Evolutionary conservation across 805 yeast species (phyloP), one percentile per base, ranked within the genome.

Genomic region (Vanderwaltozyma verrucispora): DNA sequence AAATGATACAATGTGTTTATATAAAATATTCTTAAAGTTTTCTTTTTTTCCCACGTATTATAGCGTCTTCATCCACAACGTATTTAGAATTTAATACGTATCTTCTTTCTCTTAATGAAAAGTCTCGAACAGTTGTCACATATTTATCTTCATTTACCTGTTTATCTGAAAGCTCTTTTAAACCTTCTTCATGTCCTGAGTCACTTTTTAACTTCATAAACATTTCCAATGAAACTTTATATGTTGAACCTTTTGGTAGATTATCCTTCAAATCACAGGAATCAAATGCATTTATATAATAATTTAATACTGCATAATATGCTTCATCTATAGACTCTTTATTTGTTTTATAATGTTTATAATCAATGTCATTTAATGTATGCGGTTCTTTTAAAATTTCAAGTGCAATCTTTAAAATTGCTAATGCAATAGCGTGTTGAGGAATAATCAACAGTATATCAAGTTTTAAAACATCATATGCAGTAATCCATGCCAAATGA

Each of bases 361-460:
- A 19, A 3, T 15, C 30, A 16, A 31, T 15, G 11, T 30, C 11
- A 15, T 19, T 10, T 15, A 15, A 9, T n/a, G 11, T 18, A 21
- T 21, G 13, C 13, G 14, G 9, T 25, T 5, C 39, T 2, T 57
- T 51, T 32, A 67, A 56, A 30, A 79, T 47, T 48, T 73, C 74
- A 30, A 68, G 64, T 1, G 89, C 74, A 21, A 85, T 64, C 30
- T 73, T 73, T 31, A 86, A 58, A 21, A 75, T 69, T 3, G 85
- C 81, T 36, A 84, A 51, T 0, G 95, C 86, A 24, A 80, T 73
- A 20, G 79, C 69, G 54, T 85, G 89, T 3, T 84, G 77, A 1
- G 95, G 92, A 8, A 75, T 69, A 48, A 74, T 77, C 26, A 87
- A 59, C 9, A 76, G 68, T 14, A 80, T 65, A 27, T 82, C 84